These are phyloP conservation scores for Syncephalastrum racemosum DNA, from an alignment of 371 early-diverging fungal genomes.

Conservation along the genomic window DNA sequence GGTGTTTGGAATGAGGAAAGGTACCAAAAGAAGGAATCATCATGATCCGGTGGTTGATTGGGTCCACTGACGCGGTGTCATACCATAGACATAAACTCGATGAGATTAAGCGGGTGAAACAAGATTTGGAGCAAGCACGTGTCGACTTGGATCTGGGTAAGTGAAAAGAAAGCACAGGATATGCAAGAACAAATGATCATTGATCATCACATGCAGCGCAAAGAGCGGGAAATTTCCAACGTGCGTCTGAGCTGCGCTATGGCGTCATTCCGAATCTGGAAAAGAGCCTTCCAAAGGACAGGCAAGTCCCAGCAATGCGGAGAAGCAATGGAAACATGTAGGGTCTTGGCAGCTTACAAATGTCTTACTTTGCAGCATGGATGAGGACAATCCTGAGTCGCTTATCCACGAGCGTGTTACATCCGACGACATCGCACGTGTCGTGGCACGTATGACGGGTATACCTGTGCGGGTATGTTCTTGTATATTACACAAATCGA, in stretches of 20 bases:
- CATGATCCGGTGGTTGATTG: not conserved
- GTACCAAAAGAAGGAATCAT: slow-evolving; percentile 8
- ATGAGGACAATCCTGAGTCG: slow-evolving; percentile 54
- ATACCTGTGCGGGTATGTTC: slow-evolving; percentile 75
- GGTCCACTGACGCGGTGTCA: no score
- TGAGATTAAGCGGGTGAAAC: slow-evolving; percentile 70
- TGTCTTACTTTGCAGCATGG: slow-evolving; percentile 13
- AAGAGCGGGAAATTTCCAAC: slow-evolving; percentile 69
- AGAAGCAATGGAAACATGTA: not conserved
- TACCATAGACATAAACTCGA: slow-evolving; percentile 57
- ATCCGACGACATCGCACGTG: slow-evolving; percentile 82
- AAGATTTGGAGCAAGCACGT: slow-evolving; percentile 74
- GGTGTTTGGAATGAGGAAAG: slow-evolving; percentile 75
- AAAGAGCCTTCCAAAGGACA: slow-evolving; percentile 62
- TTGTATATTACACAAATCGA: slow-evolving; percentile 26
- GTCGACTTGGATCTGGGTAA: slow-evolving; percentile 68
- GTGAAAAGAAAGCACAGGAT: not conserved
- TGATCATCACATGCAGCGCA: slow-evolving; percentile 41
- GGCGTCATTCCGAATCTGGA: slow-evolving; percentile 90
- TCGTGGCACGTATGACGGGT: slow-evolving; percentile 85
- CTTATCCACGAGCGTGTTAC: slow-evolving; percentile 87
- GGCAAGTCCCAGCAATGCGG: slow-evolving; percentile 17
- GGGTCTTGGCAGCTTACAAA: not conserved
- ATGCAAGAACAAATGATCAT: slow-evolving; percentile 2
- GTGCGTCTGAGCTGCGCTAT: slow-evolving; percentile 80